Percentiles rank a stretch among this genome's conserved stretches.
phyloP scores from a whole-genome alignment of 768 basidiomycete genomes.

The Butyriboletus loyo region DNA sequence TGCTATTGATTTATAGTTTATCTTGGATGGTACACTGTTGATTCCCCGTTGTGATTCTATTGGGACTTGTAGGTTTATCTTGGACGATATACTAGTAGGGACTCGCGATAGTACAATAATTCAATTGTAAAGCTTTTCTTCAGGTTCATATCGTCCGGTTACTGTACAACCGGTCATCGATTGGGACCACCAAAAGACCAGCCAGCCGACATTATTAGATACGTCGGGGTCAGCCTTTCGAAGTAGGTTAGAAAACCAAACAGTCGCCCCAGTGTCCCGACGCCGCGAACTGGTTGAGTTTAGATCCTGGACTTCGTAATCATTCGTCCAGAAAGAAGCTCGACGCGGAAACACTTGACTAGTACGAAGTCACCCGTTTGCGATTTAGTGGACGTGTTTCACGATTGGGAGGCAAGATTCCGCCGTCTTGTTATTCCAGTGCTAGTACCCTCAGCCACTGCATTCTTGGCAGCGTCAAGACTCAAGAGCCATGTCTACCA shows the following conservation, averaged over 20 bases:
- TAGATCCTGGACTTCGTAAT: neutral
- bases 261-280: neutral
- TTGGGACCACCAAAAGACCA: too few species aligned
- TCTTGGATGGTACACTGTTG: neutral
- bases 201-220: neutral
- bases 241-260: neutral
- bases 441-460: neutral
- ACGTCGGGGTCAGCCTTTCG: neutral
- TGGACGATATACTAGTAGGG: too few species aligned
- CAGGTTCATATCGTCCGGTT: too few species aligned
- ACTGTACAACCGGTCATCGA: too few species aligned
- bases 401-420: neutral
- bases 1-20: neutral
- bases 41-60: neutral
- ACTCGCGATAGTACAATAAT: too few species aligned
- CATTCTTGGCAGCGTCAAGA: neutral
- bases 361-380: neutral
- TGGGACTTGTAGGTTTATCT: too few species aligned
- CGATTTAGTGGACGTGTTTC: neutral
- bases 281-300: neutral
- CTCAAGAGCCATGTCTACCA: conserved; percentile 8
- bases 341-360: neutral
- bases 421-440: too few species aligned
- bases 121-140: too few species aligned
- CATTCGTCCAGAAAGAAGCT: neutral